Conservation (phyloP, 768 basidiomycete species). For the Sarcodon aspratus region DNA sequence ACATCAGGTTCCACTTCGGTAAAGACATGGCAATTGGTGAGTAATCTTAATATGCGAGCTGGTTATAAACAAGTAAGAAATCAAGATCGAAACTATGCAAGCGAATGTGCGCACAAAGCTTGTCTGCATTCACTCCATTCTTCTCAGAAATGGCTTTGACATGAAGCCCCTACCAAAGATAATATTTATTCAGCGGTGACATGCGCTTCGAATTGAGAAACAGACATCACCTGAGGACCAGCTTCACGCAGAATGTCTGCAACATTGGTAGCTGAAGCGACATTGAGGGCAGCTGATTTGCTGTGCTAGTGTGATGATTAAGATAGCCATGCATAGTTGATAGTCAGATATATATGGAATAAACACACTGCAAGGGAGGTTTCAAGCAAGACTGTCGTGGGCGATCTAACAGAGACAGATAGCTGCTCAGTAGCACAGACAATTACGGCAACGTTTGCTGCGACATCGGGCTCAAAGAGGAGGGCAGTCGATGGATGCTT, state of each 20-base stretch:
- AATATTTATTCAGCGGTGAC: background rate
- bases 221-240: constrained; percentile 13
- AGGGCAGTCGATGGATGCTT: background rate
- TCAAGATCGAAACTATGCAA: background rate
- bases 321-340: no score
- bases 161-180: constrained; percentile 13
- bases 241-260: constrained; percentile 19
- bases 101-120: constrained; percentile 12
- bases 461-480: background rate
- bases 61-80: constrained; percentile 4
- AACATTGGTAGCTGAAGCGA: constrained; percentile 15
- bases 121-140: constrained; percentile 11
- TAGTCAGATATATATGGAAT: background rate
- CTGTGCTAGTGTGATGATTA: constrained; percentile 6
- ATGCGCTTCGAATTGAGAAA: background rate
- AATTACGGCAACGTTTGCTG: background rate
- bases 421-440: background rate
- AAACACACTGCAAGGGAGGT: background rate
- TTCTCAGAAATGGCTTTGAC: constrained; percentile 17
- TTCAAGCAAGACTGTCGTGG: background rate
- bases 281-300: constrained; percentile 10
- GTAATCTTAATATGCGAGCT: constrained; percentile 18
- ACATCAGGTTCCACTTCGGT: constrained; percentile 18
- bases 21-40: constrained; percentile 20
- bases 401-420: background rate